A percentile compares a stretch with the other conserved stretches of the same genome.
Conservation (phyloP, 371 early-diverging fungal species). For the Haplosporangium sp. region DNA sequence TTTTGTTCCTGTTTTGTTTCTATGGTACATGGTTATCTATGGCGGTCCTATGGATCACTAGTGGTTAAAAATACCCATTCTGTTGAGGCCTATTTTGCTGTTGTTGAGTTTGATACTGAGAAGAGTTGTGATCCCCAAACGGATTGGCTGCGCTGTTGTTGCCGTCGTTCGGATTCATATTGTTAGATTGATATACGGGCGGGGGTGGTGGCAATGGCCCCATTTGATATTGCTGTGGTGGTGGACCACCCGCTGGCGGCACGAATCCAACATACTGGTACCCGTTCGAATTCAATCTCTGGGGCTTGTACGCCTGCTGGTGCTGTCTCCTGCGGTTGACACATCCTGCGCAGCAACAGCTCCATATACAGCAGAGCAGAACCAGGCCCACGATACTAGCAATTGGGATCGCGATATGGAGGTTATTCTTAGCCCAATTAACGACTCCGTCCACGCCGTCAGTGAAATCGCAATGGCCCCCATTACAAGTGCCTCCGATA, state of each 20-base stretch:
- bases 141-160: not conserved
- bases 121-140: not conserved
- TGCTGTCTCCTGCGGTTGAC: not conserved
- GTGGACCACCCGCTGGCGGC: not conserved
- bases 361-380: slow-evolving; percentile 62
- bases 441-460: slow-evolving; percentile 59
- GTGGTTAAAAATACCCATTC: not conserved
- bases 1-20: too few species aligned
- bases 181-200: not conserved
- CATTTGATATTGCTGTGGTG: not conserved
- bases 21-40: too few species aligned
- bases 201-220: not conserved
- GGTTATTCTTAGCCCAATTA: slow-evolving; percentile 60
- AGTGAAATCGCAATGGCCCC: slow-evolving; percentile 58
- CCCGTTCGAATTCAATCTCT: not conserved
- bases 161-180: not conserved
- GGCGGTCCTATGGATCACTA: too few species aligned
- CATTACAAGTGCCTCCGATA: slow-evolving; percentile 68
- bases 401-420: slow-evolving; percentile 64
- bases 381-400: slow-evolving; percentile 61
- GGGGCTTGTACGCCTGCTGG: not conserved
- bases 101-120: not conserved
- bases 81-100: not conserved
- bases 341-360: slow-evolving; percentile 57
- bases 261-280: not conserved